phyloP scores from a whole-genome alignment of 1,139 yeast species.

The Suhomyces wounanorum region DNA sequence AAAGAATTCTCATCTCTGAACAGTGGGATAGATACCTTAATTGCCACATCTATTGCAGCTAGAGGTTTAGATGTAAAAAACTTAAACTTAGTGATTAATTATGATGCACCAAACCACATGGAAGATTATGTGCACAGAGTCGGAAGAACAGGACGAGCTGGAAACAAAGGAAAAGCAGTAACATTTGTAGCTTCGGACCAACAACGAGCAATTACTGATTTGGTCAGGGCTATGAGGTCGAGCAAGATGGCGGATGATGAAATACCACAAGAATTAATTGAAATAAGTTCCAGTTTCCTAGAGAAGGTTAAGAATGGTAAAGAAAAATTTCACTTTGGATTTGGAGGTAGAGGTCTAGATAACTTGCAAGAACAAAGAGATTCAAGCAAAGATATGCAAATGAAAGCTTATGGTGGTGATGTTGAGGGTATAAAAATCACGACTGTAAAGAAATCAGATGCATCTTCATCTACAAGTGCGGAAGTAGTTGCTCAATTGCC shows the following conservation, averaged over 20 bases:
- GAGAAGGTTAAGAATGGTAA: slow-evolving; percentile 69
- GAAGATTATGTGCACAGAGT: slow-evolving; percentile 97
- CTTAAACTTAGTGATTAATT: slow-evolving; percentile 76
- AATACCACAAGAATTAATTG: slow-evolving; percentile 52
- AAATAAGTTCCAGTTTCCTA: slow-evolving; percentile 58
- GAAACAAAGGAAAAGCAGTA: slow-evolving; percentile 72
- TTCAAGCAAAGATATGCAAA: slow-evolving; percentile 53
- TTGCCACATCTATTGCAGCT: slow-evolving; percentile 94
- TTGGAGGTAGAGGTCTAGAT: slow-evolving; percentile 92
- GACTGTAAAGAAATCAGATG: background rate
- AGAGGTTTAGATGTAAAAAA: slow-evolving; percentile 91
- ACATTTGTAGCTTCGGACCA: slow-evolving; percentile 71
- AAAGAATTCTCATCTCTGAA: slow-evolving; percentile 58
- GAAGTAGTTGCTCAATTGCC: slow-evolving; percentile 29
- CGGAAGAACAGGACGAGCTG: slow-evolving; percentile 96
- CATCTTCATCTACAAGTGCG: slow-evolving; percentile 4
- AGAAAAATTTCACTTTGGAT: slow-evolving; percentile 71
- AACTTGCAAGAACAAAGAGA: slow-evolving; percentile 73
- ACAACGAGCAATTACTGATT: slow-evolving; percentile 68
- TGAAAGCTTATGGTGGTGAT: slow-evolving; percentile 35
- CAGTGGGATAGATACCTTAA: slow-evolving; percentile 61
- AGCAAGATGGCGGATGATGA: slow-evolving; percentile 46
- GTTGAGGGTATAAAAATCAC: background rate
- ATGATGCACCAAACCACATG: slow-evolving; percentile 87
- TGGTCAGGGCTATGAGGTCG: slow-evolving; percentile 66